These are phyloP conservation scores for Penicillium cosmopolitanum DNA, from an alignment of 495 filamentous ascomycete genomes.

Conservation along the genomic window DNA sequence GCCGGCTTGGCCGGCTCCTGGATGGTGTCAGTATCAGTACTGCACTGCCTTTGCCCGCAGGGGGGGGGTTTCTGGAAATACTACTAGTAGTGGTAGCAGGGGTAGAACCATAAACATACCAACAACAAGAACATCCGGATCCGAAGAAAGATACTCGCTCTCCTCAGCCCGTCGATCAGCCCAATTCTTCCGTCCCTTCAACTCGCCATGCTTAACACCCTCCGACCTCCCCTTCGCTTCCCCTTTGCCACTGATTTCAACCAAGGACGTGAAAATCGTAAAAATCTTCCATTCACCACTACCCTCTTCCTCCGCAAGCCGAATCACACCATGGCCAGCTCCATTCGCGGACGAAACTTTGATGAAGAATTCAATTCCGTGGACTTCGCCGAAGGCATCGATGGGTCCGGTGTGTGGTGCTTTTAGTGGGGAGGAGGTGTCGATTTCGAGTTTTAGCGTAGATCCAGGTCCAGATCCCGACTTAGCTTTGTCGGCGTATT, in stretches of 20 bases:
- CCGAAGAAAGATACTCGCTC: constrained; percentile 45
- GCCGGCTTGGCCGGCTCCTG: constrained; percentile 54
- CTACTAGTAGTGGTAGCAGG: too few species aligned
- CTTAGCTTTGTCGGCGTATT: neutral
- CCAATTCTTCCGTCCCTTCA: constrained; percentile 65
- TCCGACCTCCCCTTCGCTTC: constrained; percentile 51
- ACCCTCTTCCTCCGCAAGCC: constrained; percentile 47
- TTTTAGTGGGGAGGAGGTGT: constrained; percentile 45
- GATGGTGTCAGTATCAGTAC: constrained; percentile 8
- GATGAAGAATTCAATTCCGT: constrained; percentile 57
- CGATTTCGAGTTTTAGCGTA: constrained; percentile 50
- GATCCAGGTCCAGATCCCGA: constrained; percentile 46
- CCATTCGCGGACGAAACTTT: constrained; percentile 52
- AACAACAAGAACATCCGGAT: constrained; percentile 67
- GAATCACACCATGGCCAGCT: constrained; percentile 56
- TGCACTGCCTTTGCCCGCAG: constrained; percentile 7
- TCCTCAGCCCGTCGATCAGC: constrained; percentile 61
- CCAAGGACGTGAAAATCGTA: constrained; percentile 61
- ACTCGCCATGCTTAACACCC: constrained; percentile 54
- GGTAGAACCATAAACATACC: constrained; percentile 49
- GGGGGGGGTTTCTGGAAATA: too few species aligned
- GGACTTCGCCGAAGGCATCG: constrained; percentile 52
- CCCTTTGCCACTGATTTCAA: constrained; percentile 50
- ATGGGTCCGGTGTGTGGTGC: constrained; percentile 53
- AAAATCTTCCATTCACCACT: constrained; percentile 64